phyloP scores from a whole-genome alignment of 352 stramenopile genomes.

The Elongisporangium anandrum region DNA sequence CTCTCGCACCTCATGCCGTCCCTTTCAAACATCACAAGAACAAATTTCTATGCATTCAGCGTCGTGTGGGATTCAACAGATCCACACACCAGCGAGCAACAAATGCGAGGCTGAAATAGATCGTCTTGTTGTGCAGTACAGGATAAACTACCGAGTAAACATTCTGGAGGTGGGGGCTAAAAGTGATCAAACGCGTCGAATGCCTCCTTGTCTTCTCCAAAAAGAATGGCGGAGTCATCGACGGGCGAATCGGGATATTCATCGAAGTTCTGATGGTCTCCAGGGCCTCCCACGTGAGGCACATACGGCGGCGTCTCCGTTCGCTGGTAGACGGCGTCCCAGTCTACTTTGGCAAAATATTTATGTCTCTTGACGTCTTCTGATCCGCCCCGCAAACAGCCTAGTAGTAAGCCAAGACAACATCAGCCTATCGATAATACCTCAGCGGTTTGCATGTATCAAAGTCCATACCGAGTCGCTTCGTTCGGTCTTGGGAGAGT shows the following conservation, averaged over 20 bases:
- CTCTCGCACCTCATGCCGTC: no score
- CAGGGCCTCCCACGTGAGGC: conserved; percentile 73
- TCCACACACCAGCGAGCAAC: no score
- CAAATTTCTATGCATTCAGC: no score
- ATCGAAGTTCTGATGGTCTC: conserved; percentile 93
- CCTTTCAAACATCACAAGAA: no score
- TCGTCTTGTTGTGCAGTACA: background rate
- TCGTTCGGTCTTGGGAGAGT: conserved; percentile 85
- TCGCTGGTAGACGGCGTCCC: conserved; percentile 71
- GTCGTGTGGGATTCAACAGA: no score
- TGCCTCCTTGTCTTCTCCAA: conserved; percentile 74
- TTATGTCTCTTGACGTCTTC: conserved; percentile 92
- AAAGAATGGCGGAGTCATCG: conserved; percentile 80
- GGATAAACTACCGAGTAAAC: background rate
- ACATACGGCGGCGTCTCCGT: conserved; percentile 80
- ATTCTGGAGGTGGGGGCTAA: conserved; percentile 23
- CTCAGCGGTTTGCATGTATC: background rate
- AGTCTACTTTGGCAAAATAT: conserved; percentile 88
- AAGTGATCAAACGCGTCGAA: conserved; percentile 88
- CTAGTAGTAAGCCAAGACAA: conserved; percentile 18
- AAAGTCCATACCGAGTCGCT: conserved; percentile 69
- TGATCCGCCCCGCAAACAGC: conserved; percentile 88
- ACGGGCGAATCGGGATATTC: conserved; percentile 90
- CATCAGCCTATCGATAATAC: background rate
- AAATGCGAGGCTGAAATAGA: background rate